A percentile compares a stretch with the other conserved stretches of the same genome.
Conservation (phyloP, 2,329 filamentous ascomycete genomes). For the Neophaeococcomyces aloes region DNA sequence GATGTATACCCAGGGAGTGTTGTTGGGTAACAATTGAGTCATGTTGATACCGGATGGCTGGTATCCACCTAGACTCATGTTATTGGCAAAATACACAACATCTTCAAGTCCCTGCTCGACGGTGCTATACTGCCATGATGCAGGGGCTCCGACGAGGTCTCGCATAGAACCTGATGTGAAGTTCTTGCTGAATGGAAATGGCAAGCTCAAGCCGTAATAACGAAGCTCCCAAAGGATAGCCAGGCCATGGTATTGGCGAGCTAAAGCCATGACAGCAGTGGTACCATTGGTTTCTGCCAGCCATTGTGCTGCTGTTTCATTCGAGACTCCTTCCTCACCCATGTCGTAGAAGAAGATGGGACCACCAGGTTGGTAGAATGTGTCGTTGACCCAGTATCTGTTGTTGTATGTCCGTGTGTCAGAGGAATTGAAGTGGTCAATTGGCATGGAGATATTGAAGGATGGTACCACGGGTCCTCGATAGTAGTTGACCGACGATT, state of each 20-base stretch:
- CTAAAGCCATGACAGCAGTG: slow-evolving; percentile 13
- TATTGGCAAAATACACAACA: slow-evolving; percentile 31
- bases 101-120: slow-evolving; percentile 34
- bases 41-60: no score
- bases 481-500: no score
- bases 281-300: slow-evolving; percentile 19
- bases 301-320: no score
- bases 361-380: slow-evolving; percentile 44
- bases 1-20: slow-evolving; percentile 35
- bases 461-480: no score
- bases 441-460: slow-evolving; percentile 20
- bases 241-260: slow-evolving; percentile 28
- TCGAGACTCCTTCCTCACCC: slow-evolving; percentile 37
- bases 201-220: background rate
- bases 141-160: slow-evolving; percentile 18
- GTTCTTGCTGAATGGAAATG: background rate
- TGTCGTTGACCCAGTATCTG: slow-evolving; percentile 43
- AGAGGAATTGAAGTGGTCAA: slow-evolving; percentile 24
- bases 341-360: slow-evolving; percentile 41
- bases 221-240: slow-evolving; percentile 30
- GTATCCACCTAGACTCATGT: slow-evolving; percentile 23
- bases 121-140: slow-evolving; percentile 31
- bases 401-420: slow-evolving; percentile 42
- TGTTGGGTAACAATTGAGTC: no score
- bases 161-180: background rate